Evolutionary conservation across 768 basidiomycete species (phyloP), one percentile per base, ranked within the genome.

Genomic region (Panus rudis): DNA sequence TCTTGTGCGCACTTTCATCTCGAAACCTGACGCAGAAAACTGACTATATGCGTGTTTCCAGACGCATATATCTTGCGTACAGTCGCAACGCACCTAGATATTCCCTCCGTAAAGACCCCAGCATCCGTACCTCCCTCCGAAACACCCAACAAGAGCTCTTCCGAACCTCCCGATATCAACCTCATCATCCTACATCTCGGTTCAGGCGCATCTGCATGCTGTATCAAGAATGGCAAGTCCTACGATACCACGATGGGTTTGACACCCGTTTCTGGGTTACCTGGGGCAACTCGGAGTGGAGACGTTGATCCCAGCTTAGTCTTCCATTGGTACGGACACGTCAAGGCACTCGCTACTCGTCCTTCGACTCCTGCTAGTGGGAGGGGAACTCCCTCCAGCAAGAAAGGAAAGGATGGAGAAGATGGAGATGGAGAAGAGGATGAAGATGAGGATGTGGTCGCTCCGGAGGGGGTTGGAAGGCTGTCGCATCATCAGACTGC

Each of bases 231-330:
- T 28, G 92, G 92, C 17, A 65, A 73, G 46, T 88, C 85, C 17
- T 70, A 83, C 50, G 89, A 94, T 61, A 93, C 90, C 1, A 82
- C 78, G 27, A 96, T 96, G 92, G 92, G 91, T 3, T 73, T 96
- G 27, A 92, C 92, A 1, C 92, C 91, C 3, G 63, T 92, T n/a
- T 79, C 79, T 42, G 91, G 91, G 2, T 68, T 94, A 0, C 90
- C 92, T 4, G 92, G 92, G 13, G 90, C 88, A 2, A 93, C 92
- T 1, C 81, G 92, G 38, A 76, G 81, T 12, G 92, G 92, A 7
- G 71, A 75, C 2, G 69, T 93, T 55, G 92, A 96, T 61, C 88
- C 91, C 12, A 81, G 80, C 31, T 73, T 92, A 39, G 82, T 94
- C 49, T 93, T n/a, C n/a, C n/a, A n/a, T n/a, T n/a, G n/a, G n/a